Percentiles rank a stretch among this genome's conserved stretches.
Evolutionary conservation across 345 rosid species (phyloP).

Genomic region (Rhodamnia argentea): DNA sequence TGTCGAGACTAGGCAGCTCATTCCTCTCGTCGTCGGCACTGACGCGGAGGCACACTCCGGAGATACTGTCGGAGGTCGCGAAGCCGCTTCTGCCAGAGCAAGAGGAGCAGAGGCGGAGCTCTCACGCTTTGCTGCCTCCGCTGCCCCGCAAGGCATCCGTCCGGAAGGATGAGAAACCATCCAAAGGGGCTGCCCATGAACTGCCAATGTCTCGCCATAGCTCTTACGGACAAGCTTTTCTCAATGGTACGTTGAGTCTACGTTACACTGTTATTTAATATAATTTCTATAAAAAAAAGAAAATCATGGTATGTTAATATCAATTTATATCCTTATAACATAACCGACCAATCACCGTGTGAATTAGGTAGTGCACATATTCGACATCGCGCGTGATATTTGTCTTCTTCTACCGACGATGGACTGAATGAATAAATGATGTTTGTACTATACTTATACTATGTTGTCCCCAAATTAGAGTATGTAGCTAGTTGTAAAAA

Average conservation of each 20-base stretch:
- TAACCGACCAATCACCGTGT: not conserved
- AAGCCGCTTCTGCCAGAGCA: slow-evolving; percentile 39
- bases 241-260: slow-evolving; percentile 47
- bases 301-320: not conserved
- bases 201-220: slow-evolving; percentile 44
- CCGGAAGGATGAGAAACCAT: slow-evolving; percentile 18
- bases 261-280: not conserved
- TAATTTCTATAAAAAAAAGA: too few species aligned
- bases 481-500: not conserved
- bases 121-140: slow-evolving; percentile 12
- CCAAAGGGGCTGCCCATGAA: slow-evolving; percentile 41
- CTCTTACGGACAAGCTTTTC: slow-evolving; percentile 68
- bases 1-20: slow-evolving; percentile 57
- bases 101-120: slow-evolving; percentile 20
- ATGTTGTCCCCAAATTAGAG: not conserved
- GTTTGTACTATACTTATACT: not conserved
- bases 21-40: slow-evolving; percentile 50
- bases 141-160: slow-evolving; percentile 28
- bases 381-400: not conserved
- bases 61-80: slow-evolving; percentile 26
- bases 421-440: not conserved
- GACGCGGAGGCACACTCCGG: slow-evolving; percentile 59
- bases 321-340: not conserved
- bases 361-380: not conserved
- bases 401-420: not conserved